Conservation (phyloP, 176 grass and related monocot genomes). For the Zea luxurians region DNA sequence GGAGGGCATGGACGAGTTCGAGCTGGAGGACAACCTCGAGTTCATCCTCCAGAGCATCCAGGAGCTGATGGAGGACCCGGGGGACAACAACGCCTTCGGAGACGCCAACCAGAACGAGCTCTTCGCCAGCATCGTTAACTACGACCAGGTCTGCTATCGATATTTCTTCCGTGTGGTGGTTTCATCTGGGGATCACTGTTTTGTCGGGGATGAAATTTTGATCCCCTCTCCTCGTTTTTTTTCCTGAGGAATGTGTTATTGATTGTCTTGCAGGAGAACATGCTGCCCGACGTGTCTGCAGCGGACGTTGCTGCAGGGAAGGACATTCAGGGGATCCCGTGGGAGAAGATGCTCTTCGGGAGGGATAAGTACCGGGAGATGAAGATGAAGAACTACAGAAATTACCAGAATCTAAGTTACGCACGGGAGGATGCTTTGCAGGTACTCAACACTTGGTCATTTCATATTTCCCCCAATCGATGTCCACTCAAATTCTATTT, state of each 20-base stretch:
- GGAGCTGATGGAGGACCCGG: conserved; percentile 54
- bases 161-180: neutral
- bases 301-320: conserved; percentile 40
- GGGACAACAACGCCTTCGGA: conserved; percentile 39
- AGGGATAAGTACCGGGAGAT: conserved; percentile 63
- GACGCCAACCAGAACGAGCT: conserved; percentile 50
- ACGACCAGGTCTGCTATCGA: conserved; percentile 33
- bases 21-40: conserved; percentile 58
- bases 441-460: conserved; percentile 19
- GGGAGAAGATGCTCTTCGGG: conserved; percentile 57
- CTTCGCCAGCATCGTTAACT: conserved; percentile 46
- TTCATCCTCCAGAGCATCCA: conserved; percentile 58
- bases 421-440: conserved; percentile 44
- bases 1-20: conserved; percentile 44
- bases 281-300: conserved; percentile 41
- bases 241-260: neutral
- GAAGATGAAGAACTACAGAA: conserved; percentile 64
- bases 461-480: neutral
- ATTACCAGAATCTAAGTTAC: conserved; percentile 60
- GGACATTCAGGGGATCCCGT: conserved; percentile 74
- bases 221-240: neutral
- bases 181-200: neutral
- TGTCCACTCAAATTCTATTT: neutral
- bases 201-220: neutral
- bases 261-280: conserved; percentile 37